phyloP scores from a whole-genome alignment of 768 basidiomycete genomes.

The Sutorius australiensis region DNA sequence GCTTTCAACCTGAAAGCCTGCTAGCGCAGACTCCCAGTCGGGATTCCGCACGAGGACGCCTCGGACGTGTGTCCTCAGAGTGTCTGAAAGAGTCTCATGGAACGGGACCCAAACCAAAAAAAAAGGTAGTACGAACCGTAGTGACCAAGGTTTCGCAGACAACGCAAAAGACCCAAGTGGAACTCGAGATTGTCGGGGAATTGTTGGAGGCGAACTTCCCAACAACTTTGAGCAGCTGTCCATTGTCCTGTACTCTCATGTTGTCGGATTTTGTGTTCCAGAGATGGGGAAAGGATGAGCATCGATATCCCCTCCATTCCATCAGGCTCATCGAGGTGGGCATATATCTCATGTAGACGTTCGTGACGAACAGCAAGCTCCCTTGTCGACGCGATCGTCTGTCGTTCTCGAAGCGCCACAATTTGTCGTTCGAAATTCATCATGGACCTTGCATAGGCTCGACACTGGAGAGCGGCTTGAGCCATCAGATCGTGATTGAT shows the following conservation, averaged over 20 bases:
- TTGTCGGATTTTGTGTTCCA: conserved; percentile 95
- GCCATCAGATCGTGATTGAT: conserved; percentile 90
- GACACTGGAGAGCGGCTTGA: conserved; percentile 90
- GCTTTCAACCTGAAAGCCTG: conserved; percentile 87
- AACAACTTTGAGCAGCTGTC: conserved; percentile 99
- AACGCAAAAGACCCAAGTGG: conserved; percentile 86
- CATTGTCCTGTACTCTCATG: conserved; percentile 96
- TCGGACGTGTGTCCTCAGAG: conserved; percentile 88
- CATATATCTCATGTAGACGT: conserved; percentile 91
- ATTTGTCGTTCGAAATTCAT: conserved; percentile 94
- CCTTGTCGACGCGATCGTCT: conserved; percentile 43
- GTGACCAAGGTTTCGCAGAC: conserved; percentile 91
- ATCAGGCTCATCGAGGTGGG: conserved; percentile 94
- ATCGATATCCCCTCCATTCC: conserved; percentile 98
- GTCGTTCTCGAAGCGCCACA: conserved; percentile 41
- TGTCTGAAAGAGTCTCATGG: conserved; percentile 50
- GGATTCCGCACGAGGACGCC: conserved; percentile 85
- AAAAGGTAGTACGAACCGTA: conserved; percentile 66
- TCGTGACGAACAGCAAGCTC: conserved; percentile 61
- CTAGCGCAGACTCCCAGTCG: conserved; percentile 73
- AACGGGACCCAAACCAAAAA: neutral
- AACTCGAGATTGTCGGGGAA: conserved; percentile 85
- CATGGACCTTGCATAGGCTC: conserved; percentile 87
- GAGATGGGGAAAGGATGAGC: conserved; percentile 78
- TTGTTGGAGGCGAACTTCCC: conserved; percentile 93